Percentiles rank a stretch among this genome's conserved stretches.
phyloP scores from a whole-genome alignment of 768 basidiomycete species.

The Suillus subaureus region DNA sequence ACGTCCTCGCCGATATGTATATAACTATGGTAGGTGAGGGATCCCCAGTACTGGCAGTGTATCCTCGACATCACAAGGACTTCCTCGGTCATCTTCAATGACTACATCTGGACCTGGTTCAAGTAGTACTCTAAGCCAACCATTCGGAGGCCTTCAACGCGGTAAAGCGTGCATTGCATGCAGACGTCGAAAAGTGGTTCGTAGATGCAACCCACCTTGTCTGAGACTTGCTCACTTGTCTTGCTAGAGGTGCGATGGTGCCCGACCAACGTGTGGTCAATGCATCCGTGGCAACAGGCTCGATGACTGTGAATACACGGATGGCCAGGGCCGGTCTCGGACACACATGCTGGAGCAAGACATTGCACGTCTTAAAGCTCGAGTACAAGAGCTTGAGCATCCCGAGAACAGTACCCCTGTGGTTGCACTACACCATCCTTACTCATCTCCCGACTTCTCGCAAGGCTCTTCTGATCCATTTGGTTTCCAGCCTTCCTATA shows the following conservation, averaged over 20 bases:
- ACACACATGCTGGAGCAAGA: conserved; percentile 64
- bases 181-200: conserved; percentile 54
- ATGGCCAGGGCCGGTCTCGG: conserved; percentile 60
- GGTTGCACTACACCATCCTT: conserved; percentile 55
- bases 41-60: no score
- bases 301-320: conserved; percentile 74
- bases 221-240: background rate
- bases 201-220: background rate
- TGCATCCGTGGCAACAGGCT: conserved; percentile 60
- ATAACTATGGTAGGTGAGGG: background rate
- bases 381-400: conserved; percentile 59
- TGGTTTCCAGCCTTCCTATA: background rate
- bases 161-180: conserved; percentile 57
- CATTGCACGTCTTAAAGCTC: conserved; percentile 54
- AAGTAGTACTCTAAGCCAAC: conserved; percentile 10
- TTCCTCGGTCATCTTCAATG: background rate
- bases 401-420: conserved; percentile 49
- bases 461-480: background rate
- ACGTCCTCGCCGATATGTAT: background rate
- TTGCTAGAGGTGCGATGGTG: conserved; percentile 66
- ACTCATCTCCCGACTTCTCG: conserved; percentile 20
- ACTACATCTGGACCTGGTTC: conserved; percentile 6
- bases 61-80: no score
- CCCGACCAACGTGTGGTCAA: conserved; percentile 63
- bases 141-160: conserved; percentile 38